Evolutionary conservation across 148 eudicot species (phyloP).

Genomic region (Fallopia convolvulus): DNA sequence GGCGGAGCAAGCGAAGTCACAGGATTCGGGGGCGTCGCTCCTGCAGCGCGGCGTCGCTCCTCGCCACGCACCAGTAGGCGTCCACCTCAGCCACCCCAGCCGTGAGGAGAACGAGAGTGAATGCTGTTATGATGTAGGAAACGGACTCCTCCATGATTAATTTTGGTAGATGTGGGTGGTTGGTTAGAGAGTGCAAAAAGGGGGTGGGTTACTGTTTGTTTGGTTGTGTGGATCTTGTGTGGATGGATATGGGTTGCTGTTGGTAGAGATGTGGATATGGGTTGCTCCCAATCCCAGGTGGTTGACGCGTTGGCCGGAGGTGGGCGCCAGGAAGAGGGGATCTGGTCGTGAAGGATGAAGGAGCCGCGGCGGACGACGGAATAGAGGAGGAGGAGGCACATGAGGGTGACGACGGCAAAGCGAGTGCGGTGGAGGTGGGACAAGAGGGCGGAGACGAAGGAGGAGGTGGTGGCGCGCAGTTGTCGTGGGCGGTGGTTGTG

Average conservation of each 20-base stretch:
- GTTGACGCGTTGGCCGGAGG: too few species aligned
- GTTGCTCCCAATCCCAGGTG: too few species aligned
- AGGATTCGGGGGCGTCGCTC: conserved; percentile 38
- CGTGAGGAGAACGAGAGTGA: background rate
- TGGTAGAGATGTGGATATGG: too few species aligned
- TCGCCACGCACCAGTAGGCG: conserved; percentile 51
- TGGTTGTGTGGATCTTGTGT: background rate
- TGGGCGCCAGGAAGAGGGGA: conserved; percentile 31
- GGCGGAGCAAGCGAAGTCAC: conserved; percentile 54
- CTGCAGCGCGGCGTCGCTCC: conserved; percentile 50
- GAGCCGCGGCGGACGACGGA: conserved; percentile 60
- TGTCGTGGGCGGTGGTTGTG: too few species aligned
- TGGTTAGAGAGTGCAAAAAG: background rate
- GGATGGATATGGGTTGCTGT: background rate
- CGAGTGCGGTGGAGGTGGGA: conserved; percentile 53
- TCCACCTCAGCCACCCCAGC: conserved; percentile 10
- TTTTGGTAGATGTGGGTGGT: background rate
- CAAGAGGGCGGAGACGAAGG: conserved; percentile 41
- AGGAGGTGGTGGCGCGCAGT: conserved; percentile 3
- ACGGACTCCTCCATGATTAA: background rate
- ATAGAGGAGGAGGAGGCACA: conserved; percentile 48
- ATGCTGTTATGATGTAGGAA: background rate
- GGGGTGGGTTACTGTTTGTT: background rate
- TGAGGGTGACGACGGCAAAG: too few species aligned
- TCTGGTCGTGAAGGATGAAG: conserved; percentile 74